A percentile compares a stretch with the other conserved stretches of the same genome.
Conservation (phyloP, 768 basidiomycete species). For the Hydnomerulius pinastri region DNA sequence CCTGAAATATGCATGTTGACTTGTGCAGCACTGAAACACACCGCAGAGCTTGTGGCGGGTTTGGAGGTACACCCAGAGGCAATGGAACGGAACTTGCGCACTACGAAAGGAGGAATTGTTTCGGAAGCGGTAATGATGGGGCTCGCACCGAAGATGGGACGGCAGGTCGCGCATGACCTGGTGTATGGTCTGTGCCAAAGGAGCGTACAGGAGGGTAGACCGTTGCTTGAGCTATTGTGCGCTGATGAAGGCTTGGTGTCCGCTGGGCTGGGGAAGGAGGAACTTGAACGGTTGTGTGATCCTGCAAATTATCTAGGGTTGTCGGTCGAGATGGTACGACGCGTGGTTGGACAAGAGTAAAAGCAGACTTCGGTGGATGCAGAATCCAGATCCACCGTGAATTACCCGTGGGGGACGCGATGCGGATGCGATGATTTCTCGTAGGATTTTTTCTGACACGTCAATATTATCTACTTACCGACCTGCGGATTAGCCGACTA, state of each 20-base stretch:
- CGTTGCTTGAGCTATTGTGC: constrained; percentile 35
- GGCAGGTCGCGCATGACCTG: constrained; percentile 46
- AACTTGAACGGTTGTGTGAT: constrained; percentile 37
- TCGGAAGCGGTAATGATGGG: constrained; percentile 53
- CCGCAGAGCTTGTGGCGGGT: constrained; percentile 36
- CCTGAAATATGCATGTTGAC: constrained; percentile 47
- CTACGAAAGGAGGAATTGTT: constrained; percentile 42
- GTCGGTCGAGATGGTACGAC: constrained; percentile 32
- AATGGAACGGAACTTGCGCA: constrained; percentile 41
- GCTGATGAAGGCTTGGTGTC: constrained; percentile 28
- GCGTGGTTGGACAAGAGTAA: constrained; percentile 5
- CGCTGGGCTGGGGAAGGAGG: constrained; percentile 25
- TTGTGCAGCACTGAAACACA: constrained; percentile 41
- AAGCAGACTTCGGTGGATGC: no score
- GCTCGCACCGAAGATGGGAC: constrained; percentile 42
- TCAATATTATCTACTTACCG: no score
- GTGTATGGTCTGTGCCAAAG: constrained; percentile 44
- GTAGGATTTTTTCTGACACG: no score
- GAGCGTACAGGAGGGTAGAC: constrained; percentile 26
- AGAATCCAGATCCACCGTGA: no score
- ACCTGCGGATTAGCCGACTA: no score
- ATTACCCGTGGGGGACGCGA: no score
- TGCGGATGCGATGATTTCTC: no score
- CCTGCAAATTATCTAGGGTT: constrained; percentile 41
- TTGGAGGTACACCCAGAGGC: constrained; percentile 42